Base-by-base conservation (phyloP, 2,329 filamentous ascomycete species). In the Penicillium sp. region DNA sequence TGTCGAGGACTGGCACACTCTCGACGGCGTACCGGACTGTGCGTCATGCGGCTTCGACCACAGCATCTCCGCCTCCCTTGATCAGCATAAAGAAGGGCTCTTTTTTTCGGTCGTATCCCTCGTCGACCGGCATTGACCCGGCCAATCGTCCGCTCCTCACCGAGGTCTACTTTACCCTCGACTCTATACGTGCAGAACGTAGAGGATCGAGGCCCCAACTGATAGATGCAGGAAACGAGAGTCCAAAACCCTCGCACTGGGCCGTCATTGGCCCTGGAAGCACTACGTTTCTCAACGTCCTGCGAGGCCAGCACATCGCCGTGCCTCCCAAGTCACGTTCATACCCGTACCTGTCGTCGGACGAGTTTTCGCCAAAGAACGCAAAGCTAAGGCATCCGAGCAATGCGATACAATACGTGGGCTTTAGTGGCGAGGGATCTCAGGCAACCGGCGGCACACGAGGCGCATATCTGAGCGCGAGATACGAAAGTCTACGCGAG, bases 401-500 rank as follows among this genome's bases (percentile, higher is more conserved):
- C 12, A 80, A 80, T 62, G 91, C 91, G 0, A 88, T 99, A 57
- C 86, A 87, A 64, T 93, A 96, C 77, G 91, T 97, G 9, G 93
- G 94, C 0, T 97, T 97, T 67, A 89, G 91, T 66, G 85, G 84
- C 2, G 89, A 92, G 63, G 81, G 84, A 24, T 80, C 81, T 5
- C 67, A 66, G 74, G 79, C 49, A 74, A 70, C 68, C 60, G 73
- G 71, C 12, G 74, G 74, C 14, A 70, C 73, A 5, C 70, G 84
- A n/a, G 88, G 89, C 20, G 87, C 91, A 4, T 97, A 97, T 69
- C 76, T 97, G 18, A 91, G 90, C 58, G 91, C 91, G 16, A 82
- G 94, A 40, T 99, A 97, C 70, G 94, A 99, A 78, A 92, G 89
- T 58, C 79, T 88, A 38, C 82, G 90, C 30, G 93, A 97, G 73